Evolutionary conservation across 1,139 yeast species (phyloP).

Genomic region (Kodamaea anthophila): DNA sequence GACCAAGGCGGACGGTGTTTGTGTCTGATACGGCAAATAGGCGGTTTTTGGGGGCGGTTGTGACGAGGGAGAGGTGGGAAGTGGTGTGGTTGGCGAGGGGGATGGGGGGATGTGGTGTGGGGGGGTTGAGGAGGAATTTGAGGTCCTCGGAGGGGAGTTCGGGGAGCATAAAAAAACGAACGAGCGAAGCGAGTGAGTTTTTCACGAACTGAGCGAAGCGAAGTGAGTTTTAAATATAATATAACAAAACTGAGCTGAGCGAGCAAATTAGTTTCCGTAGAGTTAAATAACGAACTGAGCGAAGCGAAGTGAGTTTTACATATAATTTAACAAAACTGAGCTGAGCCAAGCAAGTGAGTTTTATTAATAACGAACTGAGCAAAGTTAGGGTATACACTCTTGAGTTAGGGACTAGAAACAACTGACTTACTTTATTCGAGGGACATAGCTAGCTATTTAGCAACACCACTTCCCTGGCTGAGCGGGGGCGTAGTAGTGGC

Average conservation of each 20-base stretch:
- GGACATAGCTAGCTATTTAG: too few relatives aligned
- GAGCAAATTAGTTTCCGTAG: too few relatives aligned
- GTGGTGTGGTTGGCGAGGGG: constrained; percentile 16
- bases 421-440: too few relatives aligned
- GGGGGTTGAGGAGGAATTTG: constrained; percentile 28
- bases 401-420: too few relatives aligned
- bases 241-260: neutral
- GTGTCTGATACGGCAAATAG: constrained; percentile 32
- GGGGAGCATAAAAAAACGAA: constrained; percentile 10
- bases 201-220: neutral
- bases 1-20: constrained; percentile 15
- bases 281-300: too few relatives aligned
- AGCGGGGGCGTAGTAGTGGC: too few relatives aligned
- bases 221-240: neutral
- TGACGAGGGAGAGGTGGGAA: constrained; percentile 22
- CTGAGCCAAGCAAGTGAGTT: too few relatives aligned
- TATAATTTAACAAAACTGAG: too few relatives aligned
- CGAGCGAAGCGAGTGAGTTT: neutral
- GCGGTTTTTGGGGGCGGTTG: constrained; percentile 21
- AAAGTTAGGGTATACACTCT: too few relatives aligned
- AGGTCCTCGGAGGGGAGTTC: constrained; percentile 33
- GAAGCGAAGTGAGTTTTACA: too few relatives aligned
- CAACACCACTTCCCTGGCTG: too few relatives aligned
- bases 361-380: too few relatives aligned
- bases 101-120: constrained; percentile 26